Evolutionary conservation across 2,329 filamentous ascomycete species (phyloP), one percentile per base, ranked within the genome.

Genomic region (Plenodomus lindquistii): DNA sequence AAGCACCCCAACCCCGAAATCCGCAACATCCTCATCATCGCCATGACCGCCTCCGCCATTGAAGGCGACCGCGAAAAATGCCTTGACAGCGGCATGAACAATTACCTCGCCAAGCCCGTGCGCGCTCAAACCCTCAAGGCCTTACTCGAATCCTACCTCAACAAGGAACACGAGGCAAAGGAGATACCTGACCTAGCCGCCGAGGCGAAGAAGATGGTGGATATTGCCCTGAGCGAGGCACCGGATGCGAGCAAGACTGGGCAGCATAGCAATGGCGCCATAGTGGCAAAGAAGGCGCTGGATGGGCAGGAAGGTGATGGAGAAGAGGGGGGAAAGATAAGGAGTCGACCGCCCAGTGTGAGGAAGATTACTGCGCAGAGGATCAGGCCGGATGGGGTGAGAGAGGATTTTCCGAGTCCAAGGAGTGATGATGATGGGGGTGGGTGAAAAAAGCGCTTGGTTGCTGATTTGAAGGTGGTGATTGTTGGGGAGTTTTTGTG

Each of bases 101-200:
- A 97, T 65, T 97, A 97, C 64, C 82, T 97, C 1, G 91, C 93
- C 15, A 97, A 97, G 70, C 93, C 93, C 1, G 93, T 97, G n/a
- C 83, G 91, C 17, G 90, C 89, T 3, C 88, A 92, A 39, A 86
- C 95, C 35, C 78, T 97, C 44, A 94, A 90, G 73, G 85, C 85
- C 65, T 93, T 97, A 76, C 76, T 97, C 11, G 85, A 88, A 59
- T 79, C 80, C 22, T 88, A 88, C 62, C 77, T 88, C 8, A 74
- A 75, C 13, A 81, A 83, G 40, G 71, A 74, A 9, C 70, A 76
- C 1, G 73, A 73, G 19, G 44, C 22, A 5, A 51, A 65, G 18
- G 54, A 60, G 13, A 63, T 66, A 0, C 73, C 75, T 2, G 73
- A 79, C 52, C 52, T 81, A 17, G 74, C 79, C 52, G 61, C 72